Conservation (phyloP, 306 rosid genomes). For the Medicago ruthenica region DNA sequence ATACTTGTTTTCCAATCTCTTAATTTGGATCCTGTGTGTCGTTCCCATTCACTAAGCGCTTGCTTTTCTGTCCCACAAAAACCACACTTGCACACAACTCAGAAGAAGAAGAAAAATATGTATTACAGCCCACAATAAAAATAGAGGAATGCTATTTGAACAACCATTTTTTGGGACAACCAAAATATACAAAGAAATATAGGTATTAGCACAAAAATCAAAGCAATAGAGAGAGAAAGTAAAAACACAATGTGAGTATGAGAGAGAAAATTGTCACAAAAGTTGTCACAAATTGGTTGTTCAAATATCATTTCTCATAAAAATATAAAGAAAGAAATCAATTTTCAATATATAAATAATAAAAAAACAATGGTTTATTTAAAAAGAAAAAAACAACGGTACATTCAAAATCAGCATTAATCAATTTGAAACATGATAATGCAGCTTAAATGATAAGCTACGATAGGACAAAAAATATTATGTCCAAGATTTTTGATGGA, state of each 20-base stretch:
- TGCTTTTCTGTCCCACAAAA: constrained; percentile 91
- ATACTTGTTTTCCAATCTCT: constrained; percentile 96
- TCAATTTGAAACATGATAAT: constrained; percentile 27
- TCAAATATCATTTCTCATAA: too few relatives aligned
- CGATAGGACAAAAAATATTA: not conserved
- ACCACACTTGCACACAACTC: constrained; percentile 97
- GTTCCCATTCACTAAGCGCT: constrained; percentile 98
- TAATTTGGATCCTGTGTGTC: constrained; percentile 89
- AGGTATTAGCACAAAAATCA: too few relatives aligned
- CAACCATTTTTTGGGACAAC: too few relatives aligned
- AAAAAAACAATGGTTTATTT: not conserved
- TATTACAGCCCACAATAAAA: constrained; percentile 18
- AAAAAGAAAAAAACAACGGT: constrained; percentile 19
- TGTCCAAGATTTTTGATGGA: constrained; percentile 33
- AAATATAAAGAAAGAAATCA: not conserved
- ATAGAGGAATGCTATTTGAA: too few relatives aligned
- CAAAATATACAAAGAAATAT: too few relatives aligned
- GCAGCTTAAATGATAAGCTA: constrained; percentile 30
- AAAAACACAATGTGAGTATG: too few relatives aligned
- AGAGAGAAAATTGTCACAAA: too few relatives aligned
- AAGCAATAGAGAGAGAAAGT: too few relatives aligned
- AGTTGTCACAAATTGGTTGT: too few relatives aligned
- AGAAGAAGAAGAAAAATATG: constrained; percentile 48
- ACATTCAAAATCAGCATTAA: constrained; percentile 29
- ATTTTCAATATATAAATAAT: constrained; percentile 29